Evolutionary conservation across 352 stramenopile genomes (phyloP).

Genomic region (Phytophthora multivora): DNA sequence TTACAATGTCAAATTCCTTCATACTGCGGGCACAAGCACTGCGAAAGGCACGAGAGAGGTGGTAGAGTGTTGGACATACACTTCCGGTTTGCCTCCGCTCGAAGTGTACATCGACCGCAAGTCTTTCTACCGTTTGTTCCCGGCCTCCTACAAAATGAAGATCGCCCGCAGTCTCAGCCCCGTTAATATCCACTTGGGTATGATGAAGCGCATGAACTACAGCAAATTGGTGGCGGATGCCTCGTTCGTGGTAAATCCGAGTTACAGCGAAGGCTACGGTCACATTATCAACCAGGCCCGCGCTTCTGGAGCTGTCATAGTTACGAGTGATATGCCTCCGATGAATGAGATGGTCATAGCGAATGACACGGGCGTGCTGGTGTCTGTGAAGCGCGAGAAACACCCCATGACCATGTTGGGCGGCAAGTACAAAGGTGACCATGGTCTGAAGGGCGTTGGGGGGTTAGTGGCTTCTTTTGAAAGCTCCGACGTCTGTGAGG

Average conservation of each 20-base stretch:
- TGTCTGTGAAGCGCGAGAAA: constrained; percentile 12
- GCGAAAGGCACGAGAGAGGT: constrained; percentile 63
- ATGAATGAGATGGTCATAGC: constrained; percentile 67
- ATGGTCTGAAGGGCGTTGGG: constrained; percentile 23
- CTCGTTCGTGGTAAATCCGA: constrained; percentile 63
- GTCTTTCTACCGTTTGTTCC: constrained; percentile 30
- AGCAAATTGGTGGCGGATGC: constrained; percentile 51
- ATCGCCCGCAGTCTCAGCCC: constrained; percentile 29
- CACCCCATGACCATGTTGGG: constrained; percentile 38
- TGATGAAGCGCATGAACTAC: constrained; percentile 34
- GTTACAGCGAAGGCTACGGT: constrained; percentile 67
- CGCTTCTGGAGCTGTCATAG: constrained; percentile 49
- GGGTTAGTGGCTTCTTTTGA: constrained; percentile 35
- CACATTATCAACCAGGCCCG: constrained; percentile 77
- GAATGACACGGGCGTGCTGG: constrained; percentile 29
- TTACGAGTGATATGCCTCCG: constrained; percentile 57
- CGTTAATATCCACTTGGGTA: constrained; percentile 34
- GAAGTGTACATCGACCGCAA: constrained; percentile 41
- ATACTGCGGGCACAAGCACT: constrained; percentile 52
- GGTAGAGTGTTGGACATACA: constrained; percentile 61
- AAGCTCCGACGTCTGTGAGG: constrained; percentile 29
- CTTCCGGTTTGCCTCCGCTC: constrained; percentile 45
- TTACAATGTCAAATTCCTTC: constrained; percentile 41
- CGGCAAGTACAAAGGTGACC: constrained; percentile 30
- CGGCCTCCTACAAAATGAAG: constrained; percentile 30